Evolutionary conservation across 805 yeast species (phyloP).

Genomic region (Lachancea fermentati): DNA sequence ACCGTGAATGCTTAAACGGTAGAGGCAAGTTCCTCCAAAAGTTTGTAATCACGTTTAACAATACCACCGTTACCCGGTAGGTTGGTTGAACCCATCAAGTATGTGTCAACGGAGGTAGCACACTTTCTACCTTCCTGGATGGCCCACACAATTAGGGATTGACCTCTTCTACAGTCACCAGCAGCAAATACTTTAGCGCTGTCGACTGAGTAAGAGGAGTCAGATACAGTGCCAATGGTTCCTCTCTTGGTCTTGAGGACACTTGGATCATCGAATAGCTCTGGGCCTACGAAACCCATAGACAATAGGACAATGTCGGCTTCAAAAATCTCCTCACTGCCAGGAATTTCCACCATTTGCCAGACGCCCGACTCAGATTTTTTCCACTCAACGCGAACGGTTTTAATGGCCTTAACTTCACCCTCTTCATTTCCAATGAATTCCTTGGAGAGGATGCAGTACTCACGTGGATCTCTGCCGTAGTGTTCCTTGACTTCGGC

Average conservation of each 20-base stretch:
- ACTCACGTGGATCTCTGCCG: constrained; percentile 97
- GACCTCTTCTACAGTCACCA: constrained; percentile 99
- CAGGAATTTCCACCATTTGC: constrained; percentile 98
- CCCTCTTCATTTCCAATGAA: constrained; percentile 94
- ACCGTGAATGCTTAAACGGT: constrained; percentile 36
- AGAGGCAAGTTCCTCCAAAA: constrained; percentile 71
- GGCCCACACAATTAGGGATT: constrained; percentile 98
- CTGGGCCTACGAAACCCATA: constrained; percentile 98
- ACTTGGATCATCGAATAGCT: constrained; percentile 64
- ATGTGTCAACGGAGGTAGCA: constrained; percentile 87
- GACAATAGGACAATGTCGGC: constrained; percentile 92
- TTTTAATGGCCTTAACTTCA: constrained; percentile 89
- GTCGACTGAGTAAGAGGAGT: constrained; percentile 63
- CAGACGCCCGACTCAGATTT: constrained; percentile 92
- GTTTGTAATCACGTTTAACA: constrained; percentile 72
- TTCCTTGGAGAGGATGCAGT: constrained; percentile 90
- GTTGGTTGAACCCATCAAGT: constrained; percentile 68
- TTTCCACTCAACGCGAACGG: constrained; percentile 98
- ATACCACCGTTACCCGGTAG: constrained; percentile 94
- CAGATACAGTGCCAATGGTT: constrained; percentile 52
- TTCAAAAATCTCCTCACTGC: constrained; percentile 87
- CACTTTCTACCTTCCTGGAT: constrained; percentile 99
- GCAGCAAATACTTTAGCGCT: constrained; percentile 80
- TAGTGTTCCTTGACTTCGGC: constrained; percentile 90
- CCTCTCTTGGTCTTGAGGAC: constrained; percentile 67